Evolutionary conservation across 371 early-diverging fungal species (phyloP).

Genomic region (Mucor piriformis): DNA sequence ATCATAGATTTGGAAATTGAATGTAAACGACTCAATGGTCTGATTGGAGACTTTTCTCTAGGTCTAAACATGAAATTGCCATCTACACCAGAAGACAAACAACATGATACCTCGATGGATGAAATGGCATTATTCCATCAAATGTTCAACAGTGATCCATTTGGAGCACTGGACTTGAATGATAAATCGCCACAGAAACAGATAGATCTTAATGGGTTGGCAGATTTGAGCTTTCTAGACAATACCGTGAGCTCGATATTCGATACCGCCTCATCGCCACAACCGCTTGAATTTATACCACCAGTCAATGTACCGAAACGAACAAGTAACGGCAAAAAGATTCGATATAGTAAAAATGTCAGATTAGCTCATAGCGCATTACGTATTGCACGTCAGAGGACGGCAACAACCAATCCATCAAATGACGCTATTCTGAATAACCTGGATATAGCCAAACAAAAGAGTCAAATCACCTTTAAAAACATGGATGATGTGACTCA

Average conservation of each 20-base stretch:
- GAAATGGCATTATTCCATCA: slow-evolving; percentile 41
- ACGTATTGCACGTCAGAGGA: slow-evolving; percentile 38
- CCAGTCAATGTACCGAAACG: slow-evolving; percentile 38
- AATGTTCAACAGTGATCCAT: slow-evolving; percentile 33
- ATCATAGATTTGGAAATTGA: slow-evolving; percentile 40
- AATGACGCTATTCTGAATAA: slow-evolving; percentile 30
- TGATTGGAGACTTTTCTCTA: slow-evolving; percentile 12
- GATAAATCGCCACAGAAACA: slow-evolving; percentile 2
- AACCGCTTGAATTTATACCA: slow-evolving; percentile 19
- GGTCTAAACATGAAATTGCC: slow-evolving; percentile 19
- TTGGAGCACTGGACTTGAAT: slow-evolving; percentile 22
- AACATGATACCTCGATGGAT: slow-evolving; percentile 25
- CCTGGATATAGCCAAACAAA: slow-evolving; percentile 18
- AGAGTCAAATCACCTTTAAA: slow-evolving; percentile 19
- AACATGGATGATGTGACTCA: slow-evolving; percentile 19
- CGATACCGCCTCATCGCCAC: slow-evolving; percentile 18
- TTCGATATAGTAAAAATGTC: slow-evolving; percentile 46
- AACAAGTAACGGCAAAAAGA: slow-evolving; percentile 44
- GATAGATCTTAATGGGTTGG: slow-evolving; percentile 24
- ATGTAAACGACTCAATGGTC: slow-evolving; percentile 30
- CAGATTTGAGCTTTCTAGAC: slow-evolving; percentile 23
- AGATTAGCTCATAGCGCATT: slow-evolving; percentile 42
- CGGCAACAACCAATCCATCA: slow-evolving; percentile 16
- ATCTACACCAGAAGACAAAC: slow-evolving; percentile 17
- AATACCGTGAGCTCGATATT: not conserved